Evolutionary conservation across 139 green algal species (phyloP), one percentile per base, ranked within the genome.

Genomic region (Chlorella vulgaris): DNA sequence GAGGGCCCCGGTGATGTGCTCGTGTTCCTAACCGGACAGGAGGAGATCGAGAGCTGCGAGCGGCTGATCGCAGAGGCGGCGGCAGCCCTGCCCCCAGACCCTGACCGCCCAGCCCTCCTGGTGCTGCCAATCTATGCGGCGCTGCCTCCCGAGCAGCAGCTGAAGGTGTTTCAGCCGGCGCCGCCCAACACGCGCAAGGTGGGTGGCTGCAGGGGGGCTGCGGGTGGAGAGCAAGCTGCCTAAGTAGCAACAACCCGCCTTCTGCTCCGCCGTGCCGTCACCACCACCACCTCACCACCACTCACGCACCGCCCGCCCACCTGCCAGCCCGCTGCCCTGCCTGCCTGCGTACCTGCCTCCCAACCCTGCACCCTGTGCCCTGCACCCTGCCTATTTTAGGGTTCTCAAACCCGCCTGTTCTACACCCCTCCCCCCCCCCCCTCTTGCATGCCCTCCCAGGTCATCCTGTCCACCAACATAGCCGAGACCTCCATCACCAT

Each of bases 401-500:
- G 47, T 15, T 58, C 47, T 24, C 47, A 58, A 10, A 58, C 15
- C 47, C 47, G 13, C 15, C 15, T 10, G 47, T 15, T 58, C 55
- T n/a, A 60, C 5, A 7, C 69, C 7, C 69, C 4, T 29, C 35
- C 35, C 8, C 42, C 28, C 28, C 42, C 28, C 28, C 38, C 0
- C 69, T n/a, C 7, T 19, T n/a, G 8, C 65, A 15, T 65, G 28
- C 18, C 22, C n/a, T 65, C 5, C 55, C 86, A 90, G 86, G 87
- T 92, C 40, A 93, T 98, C 58, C 81, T 98, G 35, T 91, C 92
- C 19, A 98, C 95, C 36, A 98, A 98, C 89, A 97, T 98, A 53
- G 95, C 95, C 0, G 95, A 98, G 79, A 98, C 95, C 2, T 97
- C 92, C 69, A 89, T 98, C 78, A 98, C 95, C 50, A 95, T 98